Evolutionary conservation across 768 basidiomycete genomes (phyloP), one percentile per base, ranked within the genome.

Genomic region (Trametopsis cervina): DNA sequence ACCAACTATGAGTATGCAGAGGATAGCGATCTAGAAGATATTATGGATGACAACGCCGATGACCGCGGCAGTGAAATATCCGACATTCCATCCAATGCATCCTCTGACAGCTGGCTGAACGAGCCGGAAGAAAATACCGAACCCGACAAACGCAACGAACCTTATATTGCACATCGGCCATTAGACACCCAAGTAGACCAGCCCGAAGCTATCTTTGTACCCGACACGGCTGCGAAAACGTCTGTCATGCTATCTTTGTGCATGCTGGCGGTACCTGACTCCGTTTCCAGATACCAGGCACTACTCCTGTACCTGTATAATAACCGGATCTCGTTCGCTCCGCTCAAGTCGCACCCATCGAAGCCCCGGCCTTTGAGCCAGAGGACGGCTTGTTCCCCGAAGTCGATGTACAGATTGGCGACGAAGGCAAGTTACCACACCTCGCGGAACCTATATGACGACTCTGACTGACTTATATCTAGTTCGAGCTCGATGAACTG

Each of bases 21-120:
- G 18, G 51, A 52, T 24, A 52, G 51, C 23, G 51, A 47, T 17
- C 45, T 47, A 1, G 45, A 52, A 15, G 51, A 52, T n/a, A n/a
- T n/a, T n/a, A n/a, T n/a, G 18, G 39, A 40, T 18, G 39, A 40
- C n/a, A 18, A 40, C 7, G 39, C 7, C 9, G 33, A 35, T 17
- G 39, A 40, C 15, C n/a, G 18, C 21, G 9, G 18, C 7, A 7
- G 9, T 22, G 39, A 40, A 18, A 6, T n/a, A 18, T n/a, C 7
- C 18, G n/a, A n/a, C 39, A 18, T 9, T 18, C 7, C 7, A n/a
- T 22, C 39, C 7, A 18, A 40, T 15, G 29, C 15, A 15, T n/a
- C 39, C 9, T 40, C 18, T n/a, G n/a, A n/a, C n/a, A n/a, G n/a
- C n/a, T n/a, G n/a, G n/a, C n/a, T n/a, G n/a, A n/a, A n/a, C n/a